Base-by-base conservation (phyloP, 2,329 filamentous ascomycete genomes). In the Fonsecaea pugnacius region DNA sequence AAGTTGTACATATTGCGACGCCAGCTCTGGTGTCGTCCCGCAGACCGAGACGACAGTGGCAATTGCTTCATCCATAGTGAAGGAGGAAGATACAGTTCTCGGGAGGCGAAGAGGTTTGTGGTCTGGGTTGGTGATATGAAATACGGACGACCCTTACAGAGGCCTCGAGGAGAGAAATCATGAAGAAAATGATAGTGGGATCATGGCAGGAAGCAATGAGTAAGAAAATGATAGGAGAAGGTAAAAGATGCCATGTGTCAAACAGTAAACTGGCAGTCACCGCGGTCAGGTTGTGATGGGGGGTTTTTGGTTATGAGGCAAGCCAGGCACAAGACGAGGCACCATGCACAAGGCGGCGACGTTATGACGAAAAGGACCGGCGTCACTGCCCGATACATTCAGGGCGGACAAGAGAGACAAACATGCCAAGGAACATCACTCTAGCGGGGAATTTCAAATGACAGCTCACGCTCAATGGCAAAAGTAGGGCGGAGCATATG, bases 41-140 rank as follows among this genome's bases (percentile, higher is more conserved):
- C 95, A 98, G 75, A 99, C 90, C 78, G 85, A 83, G 73, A 88
- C 87, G 76, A 99, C 97, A 73, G 88, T 87, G 68, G 86, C 85
- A 71, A 97, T 85, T 66, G 82, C 78, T 63, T 89, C 85, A 70
- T 90, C 89, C 88, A 91, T 91, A 69, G 63, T 73, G 70, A 72
- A 43, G 60, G 16, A 30, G 21, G 21, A 38, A 38, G 33, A 18
- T 27, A 21, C 18, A 35, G 14, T 58, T 2, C 64, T 55, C 52
- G 18, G 56, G 21, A 43, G 33, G 24, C 9, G 36, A 32, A 27
- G 24, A 16, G 36, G 32, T 63, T 27, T 36, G 21, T 36, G 40
- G 36, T 30, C 33, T 21, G 48, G 21, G 32, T 36, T 63, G 35
- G 50, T 46, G 48, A 54, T 40, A 35, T 38, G 48, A 30, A 12